Evolutionary conservation across 345 rosid genomes (phyloP).

Genomic region (Pistacia vera): DNA sequence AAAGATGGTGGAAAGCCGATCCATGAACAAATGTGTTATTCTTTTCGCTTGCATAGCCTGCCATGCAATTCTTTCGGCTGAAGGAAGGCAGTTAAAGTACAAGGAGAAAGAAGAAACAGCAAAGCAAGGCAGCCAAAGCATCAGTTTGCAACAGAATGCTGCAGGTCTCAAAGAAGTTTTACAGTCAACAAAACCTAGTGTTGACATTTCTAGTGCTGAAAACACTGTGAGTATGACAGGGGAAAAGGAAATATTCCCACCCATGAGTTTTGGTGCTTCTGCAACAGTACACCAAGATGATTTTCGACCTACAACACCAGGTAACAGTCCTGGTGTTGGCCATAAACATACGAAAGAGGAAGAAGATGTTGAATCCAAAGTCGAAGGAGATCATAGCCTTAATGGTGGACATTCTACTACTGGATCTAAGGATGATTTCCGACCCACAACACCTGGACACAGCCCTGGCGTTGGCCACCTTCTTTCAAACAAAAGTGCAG

Average conservation of each 20-base stretch:
- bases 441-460: conserved; percentile 53
- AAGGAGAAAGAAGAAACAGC: conserved; percentile 6
- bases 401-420: conserved; percentile 19
- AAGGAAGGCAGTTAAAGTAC: conserved; percentile 40
- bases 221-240: neutral
- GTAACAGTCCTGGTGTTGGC: conserved; percentile 44
- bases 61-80: conserved; percentile 26
- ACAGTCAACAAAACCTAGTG: neutral
- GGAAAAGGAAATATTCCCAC: neutral
- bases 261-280: conserved; percentile 1
- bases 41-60: conserved; percentile 29
- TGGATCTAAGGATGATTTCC: conserved; percentile 38
- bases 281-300: conserved; percentile 12
- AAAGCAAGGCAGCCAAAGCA: neutral
- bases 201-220: neutral
- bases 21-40: conserved; percentile 12
- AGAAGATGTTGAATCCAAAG: conserved; percentile 8
- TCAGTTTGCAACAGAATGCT: neutral
- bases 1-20: conserved; percentile 28
- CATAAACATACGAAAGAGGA: conserved; percentile 21
- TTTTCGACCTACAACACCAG: conserved; percentile 39
- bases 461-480: conserved; percentile 60
- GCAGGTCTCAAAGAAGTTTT: neutral
- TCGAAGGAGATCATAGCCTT: neutral
- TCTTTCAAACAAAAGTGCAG: conserved; percentile 21